phyloP scores from a whole-genome alignment of 305 asterid genomes.

The Fraxinus velutina region DNA sequence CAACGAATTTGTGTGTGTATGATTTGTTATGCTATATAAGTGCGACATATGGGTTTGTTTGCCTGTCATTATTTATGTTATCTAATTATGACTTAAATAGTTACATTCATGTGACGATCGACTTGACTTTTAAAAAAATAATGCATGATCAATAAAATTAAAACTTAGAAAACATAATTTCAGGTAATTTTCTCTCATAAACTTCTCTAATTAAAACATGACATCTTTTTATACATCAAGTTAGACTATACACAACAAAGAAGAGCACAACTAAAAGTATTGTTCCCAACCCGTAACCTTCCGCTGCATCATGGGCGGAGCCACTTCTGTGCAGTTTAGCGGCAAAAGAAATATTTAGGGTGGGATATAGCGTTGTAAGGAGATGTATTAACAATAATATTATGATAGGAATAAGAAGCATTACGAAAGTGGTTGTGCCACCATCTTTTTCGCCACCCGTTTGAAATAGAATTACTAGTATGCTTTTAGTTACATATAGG shows the following conservation, averaged over 20 bases:
- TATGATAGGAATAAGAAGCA: background rate
- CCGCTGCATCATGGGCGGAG: background rate
- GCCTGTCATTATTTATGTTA: no score
- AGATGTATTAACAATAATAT: background rate
- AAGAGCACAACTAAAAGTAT: background rate
- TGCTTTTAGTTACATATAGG: background rate
- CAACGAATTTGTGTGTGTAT: no score
- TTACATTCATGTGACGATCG: background rate
- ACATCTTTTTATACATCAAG: background rate
- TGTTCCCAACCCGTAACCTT: background rate
- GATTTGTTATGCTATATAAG: no score
- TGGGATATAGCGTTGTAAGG: background rate
- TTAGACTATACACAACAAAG: background rate
- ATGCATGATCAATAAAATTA: background rate
- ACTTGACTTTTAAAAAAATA: background rate
- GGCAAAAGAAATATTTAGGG: background rate
- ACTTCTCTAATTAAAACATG: background rate
- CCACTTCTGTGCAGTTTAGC: background rate
- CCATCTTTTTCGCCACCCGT: background rate
- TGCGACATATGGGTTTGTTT: no score
- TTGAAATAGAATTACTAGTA: background rate
- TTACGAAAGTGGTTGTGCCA: background rate
- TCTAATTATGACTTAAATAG: no score
- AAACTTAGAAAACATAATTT: background rate
- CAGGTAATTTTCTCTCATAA: no score